Conservation (phyloP, 164 flowering plant species). For the Vitis rotundifolia region DNA sequence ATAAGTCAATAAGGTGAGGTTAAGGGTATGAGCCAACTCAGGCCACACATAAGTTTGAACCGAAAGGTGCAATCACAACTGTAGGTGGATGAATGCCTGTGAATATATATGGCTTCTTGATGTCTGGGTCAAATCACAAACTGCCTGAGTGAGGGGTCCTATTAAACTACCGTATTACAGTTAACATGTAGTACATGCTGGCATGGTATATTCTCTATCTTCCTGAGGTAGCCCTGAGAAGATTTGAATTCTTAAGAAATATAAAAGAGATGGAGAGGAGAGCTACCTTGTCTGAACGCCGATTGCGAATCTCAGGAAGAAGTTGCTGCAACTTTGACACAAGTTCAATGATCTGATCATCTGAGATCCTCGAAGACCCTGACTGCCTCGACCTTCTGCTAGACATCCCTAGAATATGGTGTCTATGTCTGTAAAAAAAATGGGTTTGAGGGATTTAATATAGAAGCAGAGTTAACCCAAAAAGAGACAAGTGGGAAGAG, state of each 20-base stretch:
- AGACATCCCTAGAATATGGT: conserved; percentile 32
- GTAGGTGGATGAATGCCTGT: background rate
- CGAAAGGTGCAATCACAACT: background rate
- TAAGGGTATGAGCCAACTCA: background rate
- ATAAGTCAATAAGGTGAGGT: background rate
- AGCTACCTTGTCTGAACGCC: conserved; percentile 53
- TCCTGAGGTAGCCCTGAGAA: background rate
- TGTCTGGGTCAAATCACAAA: conserved; percentile 9
- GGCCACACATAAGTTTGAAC: background rate
- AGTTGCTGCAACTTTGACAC: conserved; percentile 58
- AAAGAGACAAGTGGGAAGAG: conserved; percentile 1
- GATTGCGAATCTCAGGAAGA: conserved; percentile 53
- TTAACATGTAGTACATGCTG: background rate
- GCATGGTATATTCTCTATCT: background rate
- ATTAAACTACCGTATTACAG: background rate
- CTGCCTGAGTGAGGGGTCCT: background rate
- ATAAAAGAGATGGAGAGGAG: background rate
- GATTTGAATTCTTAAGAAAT: background rate
- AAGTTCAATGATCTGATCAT: conserved; percentile 62
- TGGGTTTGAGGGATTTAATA: background rate
- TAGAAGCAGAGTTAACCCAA: background rate
- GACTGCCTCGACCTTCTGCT: conserved; percentile 57
- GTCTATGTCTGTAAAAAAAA: conserved; percentile 1
- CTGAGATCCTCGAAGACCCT: conserved; percentile 39
- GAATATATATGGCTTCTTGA: background rate